Percentiles rank a stretch among this genome's conserved stretches.
These are phyloP conservation scores for Lactarius evosmus DNA, from an alignment of 768 basidiomycete species.

Conservation along the genomic window DNA sequence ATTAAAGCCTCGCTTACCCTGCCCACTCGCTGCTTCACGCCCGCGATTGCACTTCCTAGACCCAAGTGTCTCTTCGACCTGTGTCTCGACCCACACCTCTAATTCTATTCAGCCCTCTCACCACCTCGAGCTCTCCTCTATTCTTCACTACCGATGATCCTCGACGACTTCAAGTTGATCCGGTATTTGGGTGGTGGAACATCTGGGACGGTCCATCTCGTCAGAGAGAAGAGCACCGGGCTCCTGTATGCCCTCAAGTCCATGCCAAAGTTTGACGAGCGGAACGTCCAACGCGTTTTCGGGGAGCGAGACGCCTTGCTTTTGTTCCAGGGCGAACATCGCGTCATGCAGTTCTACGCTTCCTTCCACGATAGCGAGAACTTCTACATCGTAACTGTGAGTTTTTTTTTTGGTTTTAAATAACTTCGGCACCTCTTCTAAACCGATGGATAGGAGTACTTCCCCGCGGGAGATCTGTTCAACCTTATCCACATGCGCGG, in stretches of 20 bases:
- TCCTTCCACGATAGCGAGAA: slow-evolving; percentile 20
- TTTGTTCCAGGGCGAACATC: slow-evolving; percentile 4
- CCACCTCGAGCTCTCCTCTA: too few relatives aligned
- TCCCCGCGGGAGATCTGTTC: slow-evolving; percentile 16
- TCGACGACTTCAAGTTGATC: slow-evolving; percentile 8
- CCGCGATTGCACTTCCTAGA: too few relatives aligned
- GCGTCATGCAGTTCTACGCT: slow-evolving; percentile 11
- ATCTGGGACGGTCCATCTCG: slow-evolving; percentile 5
- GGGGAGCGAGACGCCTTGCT: slow-evolving; percentile 13
- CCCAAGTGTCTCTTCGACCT: too few relatives aligned
- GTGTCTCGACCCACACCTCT: background rate
- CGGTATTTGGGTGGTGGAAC: slow-evolving; percentile 3
- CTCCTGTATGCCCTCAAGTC: slow-evolving; percentile 7
- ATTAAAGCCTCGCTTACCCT: background rate
- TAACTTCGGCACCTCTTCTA: background rate
- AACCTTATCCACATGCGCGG: background rate
- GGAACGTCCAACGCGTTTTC: background rate
- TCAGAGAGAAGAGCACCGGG: slow-evolving; percentile 1
- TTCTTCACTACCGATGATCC: background rate
- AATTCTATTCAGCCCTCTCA: too few relatives aligned
- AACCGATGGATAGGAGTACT: slow-evolving; percentile 4
- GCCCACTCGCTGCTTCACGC: background rate
- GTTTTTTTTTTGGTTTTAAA: background rate
- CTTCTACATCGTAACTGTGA: slow-evolving; percentile 21
- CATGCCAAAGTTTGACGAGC: slow-evolving; percentile 1